Evolutionary conservation across 139 green algal genomes (phyloP).

Genomic region (Ettlia oleoabundans): DNA sequence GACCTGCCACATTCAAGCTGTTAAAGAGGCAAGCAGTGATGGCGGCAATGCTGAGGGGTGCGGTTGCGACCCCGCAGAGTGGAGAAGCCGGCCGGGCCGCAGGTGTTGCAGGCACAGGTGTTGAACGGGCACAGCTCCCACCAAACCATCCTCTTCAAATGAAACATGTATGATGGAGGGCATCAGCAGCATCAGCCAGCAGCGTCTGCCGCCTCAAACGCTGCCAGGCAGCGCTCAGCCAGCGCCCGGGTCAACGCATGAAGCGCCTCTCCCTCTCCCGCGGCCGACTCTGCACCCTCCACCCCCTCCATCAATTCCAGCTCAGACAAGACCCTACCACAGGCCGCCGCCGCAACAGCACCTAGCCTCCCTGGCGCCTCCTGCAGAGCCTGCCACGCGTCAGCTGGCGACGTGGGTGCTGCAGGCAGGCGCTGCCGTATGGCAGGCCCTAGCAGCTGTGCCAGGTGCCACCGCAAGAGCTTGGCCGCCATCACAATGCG

Average conservation of each 20-base stretch:
- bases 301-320: neutral
- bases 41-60: no score
- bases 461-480: neutral
- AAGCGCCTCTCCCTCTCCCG: neutral
- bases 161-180: no score
- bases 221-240: neutral
- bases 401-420: neutral
- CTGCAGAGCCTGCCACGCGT: conserved; percentile 5
- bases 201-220: neutral
- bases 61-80: no score
- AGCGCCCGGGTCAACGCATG: neutral
- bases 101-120: no score
- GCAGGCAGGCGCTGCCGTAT: neutral
- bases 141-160: no score
- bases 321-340: neutral
- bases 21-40: no score
- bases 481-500: neutral
- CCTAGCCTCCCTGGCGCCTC: neutral
- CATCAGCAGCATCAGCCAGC: neutral
- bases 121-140: no score
- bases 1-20: no score
- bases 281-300: neutral
- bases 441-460: neutral
- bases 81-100: no score
- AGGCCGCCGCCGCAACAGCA: neutral